These are phyloP conservation scores for Gaeumannomyces tritici DNA, from an alignment of 2,329 filamentous ascomycete genomes.

Conservation along the genomic window DNA sequence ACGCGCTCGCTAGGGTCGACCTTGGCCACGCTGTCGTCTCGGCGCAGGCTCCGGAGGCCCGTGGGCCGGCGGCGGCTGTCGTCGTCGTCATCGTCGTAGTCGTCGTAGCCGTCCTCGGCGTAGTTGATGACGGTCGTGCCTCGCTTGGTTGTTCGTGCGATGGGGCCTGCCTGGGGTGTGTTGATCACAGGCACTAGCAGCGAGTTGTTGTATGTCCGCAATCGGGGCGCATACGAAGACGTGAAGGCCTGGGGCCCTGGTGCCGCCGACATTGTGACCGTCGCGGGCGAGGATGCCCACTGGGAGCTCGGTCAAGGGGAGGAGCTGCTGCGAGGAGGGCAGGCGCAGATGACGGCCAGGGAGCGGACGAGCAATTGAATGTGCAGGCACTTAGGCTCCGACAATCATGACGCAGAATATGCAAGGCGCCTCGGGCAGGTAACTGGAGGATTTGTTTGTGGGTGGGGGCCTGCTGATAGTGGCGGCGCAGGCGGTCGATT, in stretches of 20 bases:
- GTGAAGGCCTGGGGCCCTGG: slow-evolving; percentile 71
- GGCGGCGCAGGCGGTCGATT: background rate
- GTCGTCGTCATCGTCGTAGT: slow-evolving; percentile 63
- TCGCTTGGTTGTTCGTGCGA: slow-evolving; percentile 85
- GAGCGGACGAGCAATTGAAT: background rate
- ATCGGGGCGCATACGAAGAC: slow-evolving; percentile 81
- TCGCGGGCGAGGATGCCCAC: background rate
- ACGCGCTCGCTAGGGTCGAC: slow-evolving; percentile 64
- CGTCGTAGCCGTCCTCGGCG: slow-evolving; percentile 90
- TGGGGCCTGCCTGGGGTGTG: slow-evolving; percentile 53
- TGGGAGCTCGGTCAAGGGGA: background rate
- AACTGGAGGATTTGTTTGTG: background rate
- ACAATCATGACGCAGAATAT: background rate
- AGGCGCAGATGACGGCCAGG: too few relatives aligned
- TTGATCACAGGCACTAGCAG: slow-evolving; percentile 78
- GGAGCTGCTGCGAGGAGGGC: background rate
- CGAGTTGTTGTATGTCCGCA: slow-evolving; percentile 86
- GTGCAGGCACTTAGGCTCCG: background rate
- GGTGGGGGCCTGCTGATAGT: background rate
- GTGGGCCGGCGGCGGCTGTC: slow-evolving; percentile 70
- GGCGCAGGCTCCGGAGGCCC: slow-evolving; percentile 71
- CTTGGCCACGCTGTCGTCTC: slow-evolving; percentile 58
- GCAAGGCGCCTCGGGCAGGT: background rate
- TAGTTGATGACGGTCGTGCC: slow-evolving; percentile 97
- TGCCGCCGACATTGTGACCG: slow-evolving; percentile 12